These are phyloP conservation scores for Cantharellus anzutake DNA, from an alignment of 768 basidiomycete genomes.

Conservation along the genomic window DNA sequence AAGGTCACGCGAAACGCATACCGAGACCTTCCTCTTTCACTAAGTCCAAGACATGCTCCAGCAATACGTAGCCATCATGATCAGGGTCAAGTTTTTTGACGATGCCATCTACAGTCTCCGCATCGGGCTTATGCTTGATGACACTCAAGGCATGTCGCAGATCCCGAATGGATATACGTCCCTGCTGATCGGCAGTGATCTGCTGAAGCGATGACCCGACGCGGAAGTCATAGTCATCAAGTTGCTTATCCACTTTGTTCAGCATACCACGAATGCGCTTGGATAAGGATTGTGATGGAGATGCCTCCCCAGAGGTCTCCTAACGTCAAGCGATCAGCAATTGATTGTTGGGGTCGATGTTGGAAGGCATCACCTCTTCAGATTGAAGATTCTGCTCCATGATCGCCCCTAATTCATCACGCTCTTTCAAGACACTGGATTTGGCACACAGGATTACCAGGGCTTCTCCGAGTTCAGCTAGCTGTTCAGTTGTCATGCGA, in stretches of 20 bases:
- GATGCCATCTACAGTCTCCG: conserved; percentile 70
- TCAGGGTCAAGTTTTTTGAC: conserved; percentile 91
- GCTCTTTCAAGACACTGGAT: conserved; percentile 89
- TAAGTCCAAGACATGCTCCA: conserved; percentile 83
- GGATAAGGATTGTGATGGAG: conserved; percentile 70
- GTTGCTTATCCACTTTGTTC: conserved; percentile 82
- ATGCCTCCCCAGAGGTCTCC: conserved; percentile 14
- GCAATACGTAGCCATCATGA: conserved; percentile 85
- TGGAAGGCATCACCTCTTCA: conserved; percentile 41
- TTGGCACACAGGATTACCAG: conserved; percentile 80
- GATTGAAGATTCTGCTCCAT: conserved; percentile 87
- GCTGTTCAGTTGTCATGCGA: conserved; percentile 94
- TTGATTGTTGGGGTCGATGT: not conserved
- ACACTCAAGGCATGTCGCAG: conserved; percentile 79
- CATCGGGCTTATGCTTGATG: conserved; percentile 84
- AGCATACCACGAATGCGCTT: conserved; percentile 94
- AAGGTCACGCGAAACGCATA: conserved; percentile 16
- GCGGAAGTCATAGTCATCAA: conserved; percentile 78
- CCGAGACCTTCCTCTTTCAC: conserved; percentile 77
- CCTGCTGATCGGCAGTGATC: conserved; percentile 71
- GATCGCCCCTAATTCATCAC: conserved; percentile 73
- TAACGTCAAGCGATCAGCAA: not conserved
- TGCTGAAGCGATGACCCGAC: conserved; percentile 72
- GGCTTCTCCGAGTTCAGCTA: conserved; percentile 85
- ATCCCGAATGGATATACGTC: conserved; percentile 76